Conservation (phyloP, 306 rosid species). For the Begonia fuchsioides region DNA sequence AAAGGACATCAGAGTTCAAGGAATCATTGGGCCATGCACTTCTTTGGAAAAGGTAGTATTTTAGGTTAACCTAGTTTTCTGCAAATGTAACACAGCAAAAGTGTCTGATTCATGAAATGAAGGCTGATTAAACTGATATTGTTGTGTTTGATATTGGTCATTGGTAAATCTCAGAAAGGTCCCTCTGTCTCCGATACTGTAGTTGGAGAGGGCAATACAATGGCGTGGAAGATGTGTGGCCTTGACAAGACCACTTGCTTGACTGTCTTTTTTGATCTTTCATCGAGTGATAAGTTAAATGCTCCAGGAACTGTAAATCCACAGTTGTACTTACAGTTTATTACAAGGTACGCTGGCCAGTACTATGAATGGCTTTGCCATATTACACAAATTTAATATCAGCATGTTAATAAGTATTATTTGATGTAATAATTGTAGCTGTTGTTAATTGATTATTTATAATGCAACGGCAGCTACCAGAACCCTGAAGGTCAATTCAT, state of each 20-base stretch:
- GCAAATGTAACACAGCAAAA: slow-evolving; percentile 5
- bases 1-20: slow-evolving; percentile 93
- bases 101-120: too few relatives aligned
- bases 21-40: slow-evolving; percentile 88
- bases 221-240: slow-evolving; percentile 90
- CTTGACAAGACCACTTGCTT: slow-evolving; percentile 93
- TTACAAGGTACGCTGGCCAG: slow-evolving; percentile 46
- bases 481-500: slow-evolving; percentile 60
- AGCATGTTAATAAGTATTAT: too few relatives aligned
- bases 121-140: too few relatives aligned
- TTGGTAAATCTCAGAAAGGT: slow-evolving; percentile 53
- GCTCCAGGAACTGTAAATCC: slow-evolving; percentile 67
- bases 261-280: slow-evolving; percentile 88
- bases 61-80: slow-evolving; percentile 8
- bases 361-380: too few relatives aligned
- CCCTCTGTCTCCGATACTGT: slow-evolving; percentile 80
- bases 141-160: too few relatives aligned
- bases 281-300: slow-evolving; percentile 75
- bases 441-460: neutral
- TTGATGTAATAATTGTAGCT: too few relatives aligned
- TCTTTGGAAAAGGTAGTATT: slow-evolving; percentile 77
- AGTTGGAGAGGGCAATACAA: slow-evolving; percentile 88
- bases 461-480: slow-evolving; percentile 57
- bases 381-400: too few relatives aligned
- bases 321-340: slow-evolving; percentile 83